Conservation (phyloP, 345 rosid species). For the Theobroma cacao region DNA sequence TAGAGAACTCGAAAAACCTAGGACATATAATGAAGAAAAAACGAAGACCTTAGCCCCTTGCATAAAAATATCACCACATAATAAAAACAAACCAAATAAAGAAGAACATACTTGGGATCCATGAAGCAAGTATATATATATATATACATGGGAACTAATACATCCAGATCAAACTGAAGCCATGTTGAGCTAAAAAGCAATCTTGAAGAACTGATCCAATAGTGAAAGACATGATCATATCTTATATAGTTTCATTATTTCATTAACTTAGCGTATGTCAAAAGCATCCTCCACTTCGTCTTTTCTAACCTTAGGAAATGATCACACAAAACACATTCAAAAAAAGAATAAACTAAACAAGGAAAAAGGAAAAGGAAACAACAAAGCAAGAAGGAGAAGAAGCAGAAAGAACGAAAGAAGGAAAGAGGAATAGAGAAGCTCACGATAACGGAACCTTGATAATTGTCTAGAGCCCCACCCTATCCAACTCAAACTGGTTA, state of each 20-base stretch:
- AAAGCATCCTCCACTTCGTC: slow-evolving; percentile 24
- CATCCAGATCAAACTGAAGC: slow-evolving; percentile 12
- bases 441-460: slow-evolving; percentile 26
- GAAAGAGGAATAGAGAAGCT: slow-evolving; percentile 20
- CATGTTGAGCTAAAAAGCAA: background rate
- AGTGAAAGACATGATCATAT: slow-evolving; percentile 4
- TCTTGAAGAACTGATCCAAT: background rate
- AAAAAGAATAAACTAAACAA: background rate
- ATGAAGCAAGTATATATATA: background rate
- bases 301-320: slow-evolving; percentile 7
- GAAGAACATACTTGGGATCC: background rate
- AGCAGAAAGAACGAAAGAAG: background rate
- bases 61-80: background rate
- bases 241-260: background rate
- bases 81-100: background rate
- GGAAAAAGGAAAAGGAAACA: background rate
- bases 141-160: background rate
- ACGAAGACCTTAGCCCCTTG: background rate
- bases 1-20: background rate
- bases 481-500: slow-evolving; percentile 12
- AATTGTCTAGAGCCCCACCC: slow-evolving; percentile 7
- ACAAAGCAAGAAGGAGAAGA: slow-evolving; percentile 1
- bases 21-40: background rate
- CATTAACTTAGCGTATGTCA: slow-evolving; percentile 32
- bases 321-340: background rate